Evolutionary conservation across 768 basidiomycete species (phyloP).

Genomic region (Boletales sp.): DNA sequence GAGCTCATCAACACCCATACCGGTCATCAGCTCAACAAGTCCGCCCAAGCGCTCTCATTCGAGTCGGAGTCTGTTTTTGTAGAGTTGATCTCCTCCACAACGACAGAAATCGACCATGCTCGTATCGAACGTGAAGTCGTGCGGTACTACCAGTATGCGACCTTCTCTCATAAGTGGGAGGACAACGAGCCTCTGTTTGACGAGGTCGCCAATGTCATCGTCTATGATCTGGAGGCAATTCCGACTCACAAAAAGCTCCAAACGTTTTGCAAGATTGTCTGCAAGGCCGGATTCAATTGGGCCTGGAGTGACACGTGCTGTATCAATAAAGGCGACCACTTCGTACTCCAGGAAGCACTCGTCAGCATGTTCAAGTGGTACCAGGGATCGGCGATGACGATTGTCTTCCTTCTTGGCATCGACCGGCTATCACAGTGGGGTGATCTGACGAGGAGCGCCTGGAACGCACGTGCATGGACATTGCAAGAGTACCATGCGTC

Average conservation of each 20-base stretch:
- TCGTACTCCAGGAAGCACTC: no score
- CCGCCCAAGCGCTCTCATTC: no score
- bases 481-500: not conserved
- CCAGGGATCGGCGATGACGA: no score
- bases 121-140: not conserved
- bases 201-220: no score
- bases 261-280: not conserved
- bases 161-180: not conserved
- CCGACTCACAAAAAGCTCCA: not conserved
- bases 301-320: conserved; percentile 11
- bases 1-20: no score
- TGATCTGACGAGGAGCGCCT: not conserved
- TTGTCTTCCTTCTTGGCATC: no score
- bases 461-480: not conserved
- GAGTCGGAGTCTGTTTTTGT: no score
- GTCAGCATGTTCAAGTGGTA: no score
- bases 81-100: no score
- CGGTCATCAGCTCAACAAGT: no score
- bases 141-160: not conserved
- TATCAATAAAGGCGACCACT: not conserved
- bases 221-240: no score
- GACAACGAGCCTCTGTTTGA: not conserved
- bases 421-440: no score
- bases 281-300: conserved; percentile 4
- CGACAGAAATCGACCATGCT: not conserved